Percentiles rank a stretch among this genome's conserved stretches.
phyloP scores from a whole-genome alignment of 495 filamentous ascomycete genomes.

The Penicilliopsis zonata region DNA sequence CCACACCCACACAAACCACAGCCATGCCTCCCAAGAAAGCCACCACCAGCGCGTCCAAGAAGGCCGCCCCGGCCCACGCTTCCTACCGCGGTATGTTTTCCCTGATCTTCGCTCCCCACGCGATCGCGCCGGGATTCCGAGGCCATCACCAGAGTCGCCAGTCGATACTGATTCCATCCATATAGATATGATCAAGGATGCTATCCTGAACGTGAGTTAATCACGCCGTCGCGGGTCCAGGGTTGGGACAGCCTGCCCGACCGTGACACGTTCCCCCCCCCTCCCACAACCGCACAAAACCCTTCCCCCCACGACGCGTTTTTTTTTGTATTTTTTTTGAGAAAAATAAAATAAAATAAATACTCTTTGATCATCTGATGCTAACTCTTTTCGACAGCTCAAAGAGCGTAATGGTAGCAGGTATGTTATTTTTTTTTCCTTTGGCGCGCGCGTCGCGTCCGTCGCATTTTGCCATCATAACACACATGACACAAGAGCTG shows the following conservation, averaged over 20 bases:
- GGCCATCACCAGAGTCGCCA: constrained; percentile 28
- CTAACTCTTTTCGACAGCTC: constrained; percentile 36
- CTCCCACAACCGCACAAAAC: too few species aligned
- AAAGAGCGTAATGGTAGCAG: constrained; percentile 56
- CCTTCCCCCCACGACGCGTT: constrained; percentile 14
- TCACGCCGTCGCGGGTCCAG: constrained; percentile 27
- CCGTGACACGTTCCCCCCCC: constrained; percentile 37
- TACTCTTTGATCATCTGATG: constrained; percentile 7
- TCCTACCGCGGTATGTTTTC: constrained; percentile 49
- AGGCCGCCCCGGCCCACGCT: constrained; percentile 38
- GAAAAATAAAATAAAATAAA: too few species aligned
- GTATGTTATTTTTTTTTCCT: constrained; percentile 28
- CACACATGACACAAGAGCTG: constrained; percentile 6
- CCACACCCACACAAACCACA: too few species aligned
- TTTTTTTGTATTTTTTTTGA: constrained; percentile 5
- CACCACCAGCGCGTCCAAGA: constrained; percentile 33
- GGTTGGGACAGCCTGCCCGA: constrained; percentile 22
- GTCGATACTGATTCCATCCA: constrained; percentile 34
- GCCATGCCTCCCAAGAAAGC: constrained; percentile 50
- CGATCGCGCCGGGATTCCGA: constrained; percentile 28
- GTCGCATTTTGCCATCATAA: too few species aligned
- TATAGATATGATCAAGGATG: constrained; percentile 59
- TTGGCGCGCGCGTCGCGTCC: too few species aligned
- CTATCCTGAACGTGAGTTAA: constrained; percentile 53
- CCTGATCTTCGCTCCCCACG: constrained; percentile 27